Evolutionary conservation across 768 basidiomycete genomes (phyloP).

Genomic region (Agrocybe praecox): DNA sequence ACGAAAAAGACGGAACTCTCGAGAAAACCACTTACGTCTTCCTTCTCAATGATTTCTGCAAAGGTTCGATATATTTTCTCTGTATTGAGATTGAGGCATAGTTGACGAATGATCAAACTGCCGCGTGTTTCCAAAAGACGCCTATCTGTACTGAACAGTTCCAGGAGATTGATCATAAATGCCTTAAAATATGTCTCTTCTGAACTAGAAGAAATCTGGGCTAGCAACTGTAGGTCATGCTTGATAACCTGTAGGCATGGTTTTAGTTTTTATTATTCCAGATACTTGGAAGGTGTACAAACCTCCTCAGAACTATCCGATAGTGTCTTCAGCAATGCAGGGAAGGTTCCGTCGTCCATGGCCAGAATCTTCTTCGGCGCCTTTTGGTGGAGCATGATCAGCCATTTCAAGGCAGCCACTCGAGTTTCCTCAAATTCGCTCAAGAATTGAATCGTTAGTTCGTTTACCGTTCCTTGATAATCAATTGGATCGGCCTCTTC

Average conservation of each 20-base stretch:
- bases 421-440: constrained; percentile 97
- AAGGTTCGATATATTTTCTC: constrained; percentile 95
- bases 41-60: constrained; percentile 96
- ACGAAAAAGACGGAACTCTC: not conserved
- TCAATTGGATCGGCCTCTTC: constrained; percentile 81
- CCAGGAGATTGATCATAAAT: constrained; percentile 94
- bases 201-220: constrained; percentile 94
- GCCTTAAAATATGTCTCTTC: constrained; percentile 95
- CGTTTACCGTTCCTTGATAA: constrained; percentile 91
- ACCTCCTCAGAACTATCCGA: constrained; percentile 98
- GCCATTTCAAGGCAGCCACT: constrained; percentile 95
- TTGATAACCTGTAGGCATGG: constrained; percentile 76
- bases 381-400: constrained; percentile 98
- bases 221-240: constrained; percentile 91
- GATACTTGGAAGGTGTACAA: constrained; percentile 9
- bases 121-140: constrained; percentile 88
- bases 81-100: constrained; percentile 92
- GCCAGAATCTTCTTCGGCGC: constrained; percentile 97
- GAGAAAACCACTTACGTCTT: constrained; percentile 66
- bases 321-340: constrained; percentile 90
- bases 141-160: constrained; percentile 93
- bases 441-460: constrained; percentile 89
- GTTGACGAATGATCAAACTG: constrained; percentile 92
- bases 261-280: not conserved
- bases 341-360: constrained; percentile 97